Evolutionary conservation across 257 asterid species (phyloP).

Genomic region (Sherardia arvensis): DNA sequence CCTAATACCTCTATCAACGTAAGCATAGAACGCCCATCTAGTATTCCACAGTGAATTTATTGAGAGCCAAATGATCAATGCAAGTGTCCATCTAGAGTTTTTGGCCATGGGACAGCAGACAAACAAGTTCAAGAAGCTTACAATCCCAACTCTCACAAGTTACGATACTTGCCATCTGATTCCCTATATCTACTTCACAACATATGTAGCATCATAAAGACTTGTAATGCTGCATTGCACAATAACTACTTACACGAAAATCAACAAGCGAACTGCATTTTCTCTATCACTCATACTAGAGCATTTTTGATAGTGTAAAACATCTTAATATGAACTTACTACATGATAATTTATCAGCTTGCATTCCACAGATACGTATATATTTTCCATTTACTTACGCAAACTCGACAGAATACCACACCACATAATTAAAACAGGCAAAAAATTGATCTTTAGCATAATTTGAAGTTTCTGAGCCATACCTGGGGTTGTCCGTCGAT

Average conservation of each 20-base stretch:
- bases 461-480: background rate
- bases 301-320: background rate
- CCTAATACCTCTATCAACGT: background rate
- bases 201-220: background rate
- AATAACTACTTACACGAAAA: background rate
- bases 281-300: background rate
- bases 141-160: background rate
- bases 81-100: background rate
- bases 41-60: background rate
- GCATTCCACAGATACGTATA: background rate
- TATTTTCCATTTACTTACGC: background rate
- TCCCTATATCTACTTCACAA: background rate
- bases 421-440: background rate
- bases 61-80: background rate
- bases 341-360: background rate
- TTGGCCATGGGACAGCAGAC: background rate
- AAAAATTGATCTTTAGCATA: background rate
- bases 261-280: background rate
- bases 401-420: background rate
- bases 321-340: background rate
- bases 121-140: background rate
- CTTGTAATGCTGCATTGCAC: background rate
- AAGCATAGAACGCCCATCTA: background rate
- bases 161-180: background rate
- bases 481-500: constrained; percentile 89